phyloP scores from a whole-genome alignment of 129 eudicot species.

The Smallanthus sonchifolius region DNA sequence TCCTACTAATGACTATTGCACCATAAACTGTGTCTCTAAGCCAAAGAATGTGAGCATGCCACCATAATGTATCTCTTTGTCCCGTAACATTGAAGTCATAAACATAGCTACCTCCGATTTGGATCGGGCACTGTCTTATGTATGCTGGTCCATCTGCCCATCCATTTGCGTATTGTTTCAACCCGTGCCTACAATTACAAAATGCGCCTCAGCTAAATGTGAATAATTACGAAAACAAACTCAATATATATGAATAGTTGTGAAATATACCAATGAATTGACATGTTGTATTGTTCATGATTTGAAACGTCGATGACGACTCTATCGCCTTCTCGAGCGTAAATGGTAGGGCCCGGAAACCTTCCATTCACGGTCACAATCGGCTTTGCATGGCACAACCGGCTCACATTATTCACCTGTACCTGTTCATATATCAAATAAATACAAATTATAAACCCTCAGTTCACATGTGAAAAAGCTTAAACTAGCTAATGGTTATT shows the following conservation, averaged over 20 bases:
- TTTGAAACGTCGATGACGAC: slow-evolving; percentile 41
- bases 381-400: slow-evolving; percentile 50
- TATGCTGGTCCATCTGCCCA: slow-evolving; percentile 60
- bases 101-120: slow-evolving; percentile 34
- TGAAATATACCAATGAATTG: slow-evolving; percentile 42
- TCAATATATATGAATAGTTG: not conserved
- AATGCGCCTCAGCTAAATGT: not conserved
- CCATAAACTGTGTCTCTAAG: slow-evolving; percentile 52
- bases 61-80: slow-evolving; percentile 51
- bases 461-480: not conserved
- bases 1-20: slow-evolving; percentile 46
- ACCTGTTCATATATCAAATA: slow-evolving; percentile 18
- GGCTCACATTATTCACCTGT: slow-evolving; percentile 54
- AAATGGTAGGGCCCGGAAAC: slow-evolving; percentile 55
- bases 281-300: slow-evolving; percentile 37
- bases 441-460: not conserved
- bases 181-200: slow-evolving; percentile 35
- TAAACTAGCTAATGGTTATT: not conserved
- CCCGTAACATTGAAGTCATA: slow-evolving; percentile 38
- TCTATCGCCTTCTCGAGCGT: slow-evolving; percentile 50
- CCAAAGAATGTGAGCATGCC: slow-evolving; percentile 55
- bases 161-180: slow-evolving; percentile 45
- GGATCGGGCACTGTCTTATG: slow-evolving; percentile 48
- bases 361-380: slow-evolving; percentile 44
- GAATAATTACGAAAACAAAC: not conserved